Base-by-base conservation (phyloP, 805 yeast species). In the Danielozyma ontarioensis region DNA sequence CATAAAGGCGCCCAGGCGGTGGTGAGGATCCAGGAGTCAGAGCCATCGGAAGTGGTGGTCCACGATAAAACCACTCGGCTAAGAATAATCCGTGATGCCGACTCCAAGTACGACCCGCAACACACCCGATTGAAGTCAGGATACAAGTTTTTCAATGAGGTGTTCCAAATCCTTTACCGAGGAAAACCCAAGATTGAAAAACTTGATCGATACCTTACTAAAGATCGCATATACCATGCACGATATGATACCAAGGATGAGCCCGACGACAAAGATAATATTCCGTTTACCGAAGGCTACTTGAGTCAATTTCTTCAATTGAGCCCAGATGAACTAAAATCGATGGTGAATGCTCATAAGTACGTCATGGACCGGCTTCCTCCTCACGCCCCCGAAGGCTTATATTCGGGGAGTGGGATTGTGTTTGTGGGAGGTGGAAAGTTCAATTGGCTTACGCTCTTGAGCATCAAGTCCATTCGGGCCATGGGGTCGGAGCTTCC, bases 371-470 rank as follows among this genome's bases (percentile, higher is more conserved):
- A 52, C 2, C 59, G 56, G 21, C 48, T 81, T 14, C 51, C 83
- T 4, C 78, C 51, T 2, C 21, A 25, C 3, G 58, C 67, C 4
- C 70, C 70, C 1, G 33, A 43, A 5, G 53, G 55, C 8, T 44
- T 64, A n/a, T 65, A 64, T 40, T 32, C 48, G 16, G 65, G 80
- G 1, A 62, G 70, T 36, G 85, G 80, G 7, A 68, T 80, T 13
- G 90, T 75, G 17, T 78, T 68, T 47, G 88, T 84, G 18, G 94
- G 90, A 23, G 95, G 95, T 27, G 93, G 89, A 3, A 74, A 73
- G 45, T 83, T 77, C 56, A 77, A 83, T 40, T 80, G 90, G 72
- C 67, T 81, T 46, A 76, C 86, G 4, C 59, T 83, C 25, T 61
- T 83, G 16, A 76, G 85, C 7, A 71, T 86, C 34, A 73, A 73